Evolutionary conservation across 1,284 basidiomycete species (phyloP), one percentile per base, ranked within the genome.

Genomic region (Marasmius tenuissimus): DNA sequence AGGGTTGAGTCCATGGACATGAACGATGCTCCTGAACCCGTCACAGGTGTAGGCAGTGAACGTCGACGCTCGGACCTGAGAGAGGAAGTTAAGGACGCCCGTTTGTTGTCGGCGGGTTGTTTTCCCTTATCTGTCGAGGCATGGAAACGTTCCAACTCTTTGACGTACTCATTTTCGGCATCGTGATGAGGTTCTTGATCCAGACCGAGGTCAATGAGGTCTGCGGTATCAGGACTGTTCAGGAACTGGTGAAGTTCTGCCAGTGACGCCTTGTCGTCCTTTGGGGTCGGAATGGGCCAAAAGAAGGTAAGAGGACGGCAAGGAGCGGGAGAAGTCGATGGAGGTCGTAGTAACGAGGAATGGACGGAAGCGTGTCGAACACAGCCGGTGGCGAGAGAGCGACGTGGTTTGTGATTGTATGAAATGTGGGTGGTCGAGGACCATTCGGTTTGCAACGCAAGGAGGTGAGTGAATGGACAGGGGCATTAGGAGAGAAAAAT

Each of bases 221-320:
- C 51, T 16, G 27, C 49, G 57, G 68, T 65, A 50, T 77, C 75
- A 7, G 74, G 70, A 54, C 67, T 75, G 57, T 82, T 84, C 45
- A 93, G 78, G 71, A 87, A 87, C 67, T 88, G 81, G 71, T 91
- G 88, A 11, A 93, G 79, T 68, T 90, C 87, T 2, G 86, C 85
- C 16, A 93, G 81, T 5, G 88, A 91, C 68, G 81, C 83, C 65
- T 78, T 81, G 70, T 93, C 91, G 67, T 91, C 90, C 90, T 92
- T 55, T 40, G 37, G 54, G 33, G 33, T 18, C 14, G 20, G 18
- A 33, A 39, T 20, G 16, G 68, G 52, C 49, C 53, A 7, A 60
- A 53, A 58, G 68, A 55, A 66, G 60, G 12, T 11, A 56, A 45
- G 37, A 63, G 51, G 52, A 62, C 27, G 27, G 27, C 27, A 27